Conservation (phyloP, 371 early-diverging fungal genomes). For the Apophysomyces sp. region DNA sequence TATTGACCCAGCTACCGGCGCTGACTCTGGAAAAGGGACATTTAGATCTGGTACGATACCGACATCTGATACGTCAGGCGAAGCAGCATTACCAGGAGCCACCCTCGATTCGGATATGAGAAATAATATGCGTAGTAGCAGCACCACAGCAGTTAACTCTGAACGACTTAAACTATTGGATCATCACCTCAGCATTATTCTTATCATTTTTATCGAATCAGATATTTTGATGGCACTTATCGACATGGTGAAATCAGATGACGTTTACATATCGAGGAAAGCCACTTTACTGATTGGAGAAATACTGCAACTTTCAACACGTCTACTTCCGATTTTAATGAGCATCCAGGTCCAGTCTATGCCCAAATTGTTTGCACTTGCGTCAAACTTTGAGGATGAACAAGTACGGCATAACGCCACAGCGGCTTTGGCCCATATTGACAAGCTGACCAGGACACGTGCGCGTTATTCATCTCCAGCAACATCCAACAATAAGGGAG, state of each 20-base stretch:
- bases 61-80: neutral
- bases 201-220: conserved; percentile 77
- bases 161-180: conserved; percentile 65
- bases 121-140: neutral
- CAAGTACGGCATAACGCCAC: conserved; percentile 75
- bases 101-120: neutral
- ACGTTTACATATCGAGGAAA: conserved; percentile 52
- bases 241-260: conserved; percentile 55
- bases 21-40: conserved; percentile 11
- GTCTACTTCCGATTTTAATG: conserved; percentile 62
- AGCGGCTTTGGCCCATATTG: conserved; percentile 74
- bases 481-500: conserved; percentile 18
- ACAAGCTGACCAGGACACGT: conserved; percentile 50
- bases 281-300: conserved; percentile 76
- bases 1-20: conserved; percentile 24
- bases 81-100: neutral
- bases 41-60: conserved; percentile 3
- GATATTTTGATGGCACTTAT: conserved; percentile 73
- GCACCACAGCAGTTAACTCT: conserved; percentile 31
- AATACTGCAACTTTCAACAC: conserved; percentile 72
- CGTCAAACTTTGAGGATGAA: conserved; percentile 78
- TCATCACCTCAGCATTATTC: conserved; percentile 69
- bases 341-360: conserved; percentile 67
- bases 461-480: conserved; percentile 25
- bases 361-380: conserved; percentile 73